Base-by-base conservation (phyloP, 768 basidiomycete species). In the Kockovaella imperatae region DNA sequence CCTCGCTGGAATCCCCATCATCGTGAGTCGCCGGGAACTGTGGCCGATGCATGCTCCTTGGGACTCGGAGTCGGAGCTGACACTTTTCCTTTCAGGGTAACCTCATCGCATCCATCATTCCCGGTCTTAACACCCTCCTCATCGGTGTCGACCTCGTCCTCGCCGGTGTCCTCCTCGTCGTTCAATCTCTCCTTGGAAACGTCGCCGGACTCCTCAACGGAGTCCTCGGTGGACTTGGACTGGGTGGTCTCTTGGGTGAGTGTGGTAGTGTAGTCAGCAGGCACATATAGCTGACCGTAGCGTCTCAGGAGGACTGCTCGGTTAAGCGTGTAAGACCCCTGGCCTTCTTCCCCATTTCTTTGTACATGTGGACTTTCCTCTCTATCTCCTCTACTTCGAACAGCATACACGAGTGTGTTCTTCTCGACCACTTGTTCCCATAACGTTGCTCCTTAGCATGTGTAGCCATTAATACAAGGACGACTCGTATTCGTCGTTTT, bases 121-220 rank as follows among this genome's bases (percentile, higher is more conserved):
- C 26, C 17, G 47, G 46, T 5, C 51, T 57, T 34, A 45, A 43
- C 20, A 52, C 50, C 14, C 34, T 56, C 11, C 46, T 56, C 28
- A 41, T 52, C 20, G 50, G 40, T 29, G 45, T 56, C n/a, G 40
- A 52, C 32, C 21, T 56, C 29, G 45, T 56, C 34, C 34, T 56
- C 15, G 45, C 14, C 25, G 43, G 42, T 38, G 31, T 32, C 28
- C 40, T 31, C 10, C 24, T 30, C 14, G 47, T 53, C 21, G 39
- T 57, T 28, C 39, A 47, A 8, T 29, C 41, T 4, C 44, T 57
- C 15, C 43, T 57, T 28, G 17, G 21, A 3, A 49, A 44, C 30
- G 40, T 57, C 23, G 29, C 45, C 21, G 42, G 44, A 14, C 26
- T 57, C 10, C 36, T 57, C 26, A 15, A 35, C 7, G 42, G 21